Evolutionary conservation across 2,329 filamentous ascomycete genomes (phyloP).

Genomic region (Dothideomycetes sp.): DNA sequence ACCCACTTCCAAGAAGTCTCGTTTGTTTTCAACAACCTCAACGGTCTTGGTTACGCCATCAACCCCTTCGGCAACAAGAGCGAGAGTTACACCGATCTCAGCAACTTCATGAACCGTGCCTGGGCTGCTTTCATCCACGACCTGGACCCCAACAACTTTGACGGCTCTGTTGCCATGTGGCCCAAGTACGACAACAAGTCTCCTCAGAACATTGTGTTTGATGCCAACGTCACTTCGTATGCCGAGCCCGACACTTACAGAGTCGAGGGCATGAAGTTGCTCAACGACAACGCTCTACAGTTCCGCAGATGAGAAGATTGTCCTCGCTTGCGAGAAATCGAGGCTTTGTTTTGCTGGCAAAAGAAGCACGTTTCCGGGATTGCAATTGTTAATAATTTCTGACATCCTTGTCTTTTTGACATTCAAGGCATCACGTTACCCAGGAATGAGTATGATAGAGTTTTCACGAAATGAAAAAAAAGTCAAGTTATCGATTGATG

Average conservation of each 20-base stretch:
- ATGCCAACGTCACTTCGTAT: constrained; percentile 34
- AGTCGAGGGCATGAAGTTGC: constrained; percentile 36
- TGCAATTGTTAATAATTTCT: too few relatives aligned
- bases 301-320: constrained; percentile 15
- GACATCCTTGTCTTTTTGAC: too few relatives aligned
- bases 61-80: constrained; percentile 29
- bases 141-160: constrained; percentile 31
- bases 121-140: constrained; percentile 39
- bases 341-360: too few relatives aligned
- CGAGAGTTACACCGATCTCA: constrained; percentile 30
- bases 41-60: constrained; percentile 34
- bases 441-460: too few relatives aligned
- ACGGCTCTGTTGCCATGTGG: constrained; percentile 27
- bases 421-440: too few relatives aligned
- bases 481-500: too few relatives aligned
- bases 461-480: too few relatives aligned
- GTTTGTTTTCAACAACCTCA: constrained; percentile 39
- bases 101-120: constrained; percentile 34
- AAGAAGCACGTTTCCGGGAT: too few relatives aligned
- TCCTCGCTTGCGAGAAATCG: too few relatives aligned
- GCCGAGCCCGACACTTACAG: constrained; percentile 37
- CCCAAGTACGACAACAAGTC: constrained; percentile 27
- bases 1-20: constrained; percentile 47
- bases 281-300: constrained; percentile 19
- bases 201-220: constrained; percentile 37